Percentiles rank a stretch among this genome's conserved stretches.
Conservation (phyloP, 2,329 filamentous ascomycete species). For the Cryphonectria parasitica region DNA sequence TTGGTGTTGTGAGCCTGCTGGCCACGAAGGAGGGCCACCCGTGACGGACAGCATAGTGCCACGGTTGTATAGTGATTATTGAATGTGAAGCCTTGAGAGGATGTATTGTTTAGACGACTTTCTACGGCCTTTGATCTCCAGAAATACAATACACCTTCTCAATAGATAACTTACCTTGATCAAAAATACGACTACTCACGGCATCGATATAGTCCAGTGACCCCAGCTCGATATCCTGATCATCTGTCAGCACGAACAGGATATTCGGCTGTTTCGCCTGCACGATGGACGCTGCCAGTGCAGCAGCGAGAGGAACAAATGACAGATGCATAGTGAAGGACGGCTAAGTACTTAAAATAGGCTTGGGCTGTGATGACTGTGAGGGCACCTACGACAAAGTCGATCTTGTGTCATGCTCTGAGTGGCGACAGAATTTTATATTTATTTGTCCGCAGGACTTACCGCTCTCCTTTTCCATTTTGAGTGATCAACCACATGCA, state of each 20-base stretch:
- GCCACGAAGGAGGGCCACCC: conserved; percentile 64
- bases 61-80: conserved; percentile 64
- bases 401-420: background rate
- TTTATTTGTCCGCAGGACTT: background rate
- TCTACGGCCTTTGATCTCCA: background rate
- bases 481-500: too few relatives aligned
- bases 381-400: background rate
- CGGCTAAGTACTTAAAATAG: too few relatives aligned
- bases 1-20: conserved; percentile 69
- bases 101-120: conserved; percentile 6
- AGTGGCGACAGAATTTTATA: background rate
- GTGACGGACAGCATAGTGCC: conserved; percentile 64
- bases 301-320: conserved; percentile 21
- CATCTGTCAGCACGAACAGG: conserved; percentile 27
- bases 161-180: conserved; percentile 26
- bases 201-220: conserved; percentile 22
- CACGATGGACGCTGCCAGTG: conserved; percentile 22
- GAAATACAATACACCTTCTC: too few relatives aligned
- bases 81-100: conserved; percentile 26
- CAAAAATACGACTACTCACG: conserved; percentile 22
- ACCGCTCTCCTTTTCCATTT: background rate
- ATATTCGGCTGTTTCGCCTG: conserved; percentile 29
- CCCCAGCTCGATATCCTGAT: conserved; percentile 29
- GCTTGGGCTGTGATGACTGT: background rate
- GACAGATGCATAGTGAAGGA: conserved; percentile 24